phyloP scores from a whole-genome alignment of 352 stramenopile genomes.

The Pythium aquatile region DNA sequence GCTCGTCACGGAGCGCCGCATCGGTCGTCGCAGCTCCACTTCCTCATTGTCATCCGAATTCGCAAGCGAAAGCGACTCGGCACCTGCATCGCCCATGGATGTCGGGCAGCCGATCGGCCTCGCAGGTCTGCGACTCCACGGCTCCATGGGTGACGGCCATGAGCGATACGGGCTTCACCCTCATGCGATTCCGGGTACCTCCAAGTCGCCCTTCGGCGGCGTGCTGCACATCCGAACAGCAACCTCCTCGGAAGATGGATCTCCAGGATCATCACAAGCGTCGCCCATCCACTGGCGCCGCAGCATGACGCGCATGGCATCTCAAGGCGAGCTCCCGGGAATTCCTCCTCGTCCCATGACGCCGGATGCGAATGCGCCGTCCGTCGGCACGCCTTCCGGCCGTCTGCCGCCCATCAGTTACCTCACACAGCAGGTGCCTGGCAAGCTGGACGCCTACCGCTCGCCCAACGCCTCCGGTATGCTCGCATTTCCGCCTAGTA shows the following conservation, averaged over 20 bases:
- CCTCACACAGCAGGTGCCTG: slow-evolving; percentile 52
- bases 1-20: slow-evolving; percentile 28
- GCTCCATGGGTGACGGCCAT: slow-evolving; percentile 2
- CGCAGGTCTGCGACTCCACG: slow-evolving; percentile 6
- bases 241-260: slow-evolving; percentile 2
- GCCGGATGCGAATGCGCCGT: slow-evolving; percentile 8
- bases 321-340: slow-evolving; percentile 8
- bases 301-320: slow-evolving; percentile 24
- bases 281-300: slow-evolving; percentile 29
- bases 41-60: slow-evolving; percentile 34
- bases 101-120: slow-evolving; percentile 14
- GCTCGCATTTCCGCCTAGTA: slow-evolving; percentile 42
- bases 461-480: slow-evolving; percentile 35
- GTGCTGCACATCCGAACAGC: slow-evolving; percentile 21
- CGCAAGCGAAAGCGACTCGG: slow-evolving; percentile 32
- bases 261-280: slow-evolving; percentile 6
- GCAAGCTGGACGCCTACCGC: slow-evolving; percentile 66
- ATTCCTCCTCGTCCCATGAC: slow-evolving; percentile 8
- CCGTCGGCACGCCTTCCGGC: slow-evolving; percentile 32
- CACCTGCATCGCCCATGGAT: slow-evolving; percentile 41
- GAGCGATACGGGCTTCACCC: slow-evolving; percentile 19
- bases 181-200: not conserved
- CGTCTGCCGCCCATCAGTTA: slow-evolving; percentile 75
- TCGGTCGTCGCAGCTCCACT: slow-evolving; percentile 25
- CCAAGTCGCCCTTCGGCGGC: not conserved